Percentiles rank a stretch among this genome's conserved stretches.
Conservation (phyloP, 2,329 filamentous ascomycete genomes). For the Ophiosphaerella herpotricha region DNA sequence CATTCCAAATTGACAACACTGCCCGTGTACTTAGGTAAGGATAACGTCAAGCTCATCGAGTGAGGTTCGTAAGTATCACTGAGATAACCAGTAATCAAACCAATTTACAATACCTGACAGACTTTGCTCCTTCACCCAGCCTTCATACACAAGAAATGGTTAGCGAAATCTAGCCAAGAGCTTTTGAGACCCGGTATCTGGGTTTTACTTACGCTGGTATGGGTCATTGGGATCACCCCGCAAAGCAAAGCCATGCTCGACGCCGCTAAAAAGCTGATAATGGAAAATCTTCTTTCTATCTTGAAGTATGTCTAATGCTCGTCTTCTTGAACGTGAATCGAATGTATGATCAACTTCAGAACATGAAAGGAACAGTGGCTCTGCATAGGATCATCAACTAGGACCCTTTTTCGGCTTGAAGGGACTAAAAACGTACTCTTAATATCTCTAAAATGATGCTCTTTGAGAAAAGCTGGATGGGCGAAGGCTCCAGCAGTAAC, state of each 20-base stretch:
- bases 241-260: conserved; percentile 44
- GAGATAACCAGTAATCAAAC: conserved; percentile 21
- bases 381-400: neutral
- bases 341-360: conserved; percentile 55
- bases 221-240: conserved; percentile 50
- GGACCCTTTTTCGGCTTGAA: too few relatives aligned
- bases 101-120: conserved; percentile 28
- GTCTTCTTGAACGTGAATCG: conserved; percentile 42
- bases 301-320: conserved; percentile 51
- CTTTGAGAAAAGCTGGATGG: conserved; percentile 57
- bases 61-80: neutral
- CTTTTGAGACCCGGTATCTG: neutral
- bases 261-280: conserved; percentile 40
- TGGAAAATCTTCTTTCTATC: conserved; percentile 43
- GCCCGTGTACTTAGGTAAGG: too few relatives aligned
- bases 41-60: too few relatives aligned
- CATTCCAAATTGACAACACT: too few relatives aligned
- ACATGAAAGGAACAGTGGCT: conserved; percentile 54
- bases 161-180: too few relatives aligned
- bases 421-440: conserved; percentile 28
- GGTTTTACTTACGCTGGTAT: conserved; percentile 38
- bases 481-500: conserved; percentile 56
- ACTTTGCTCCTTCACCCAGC: conserved; percentile 39
- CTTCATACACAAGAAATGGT: neutral
- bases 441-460: conserved; percentile 50